Base-by-base conservation (phyloP, 2,329 filamentous ascomycete genomes). In the Microdochium nivale region DNA sequence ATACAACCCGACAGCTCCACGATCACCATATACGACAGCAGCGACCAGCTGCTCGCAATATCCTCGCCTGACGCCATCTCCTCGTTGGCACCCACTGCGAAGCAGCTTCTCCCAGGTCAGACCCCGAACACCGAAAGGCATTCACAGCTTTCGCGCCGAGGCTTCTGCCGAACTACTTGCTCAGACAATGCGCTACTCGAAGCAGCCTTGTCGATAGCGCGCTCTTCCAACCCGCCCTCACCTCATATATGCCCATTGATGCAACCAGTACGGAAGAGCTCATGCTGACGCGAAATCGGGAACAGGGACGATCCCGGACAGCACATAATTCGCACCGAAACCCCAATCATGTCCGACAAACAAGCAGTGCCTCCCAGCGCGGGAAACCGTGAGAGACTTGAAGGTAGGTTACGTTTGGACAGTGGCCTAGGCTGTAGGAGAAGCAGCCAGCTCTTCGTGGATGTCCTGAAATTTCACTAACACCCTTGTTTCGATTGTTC, bases 361-460 rank as follows among this genome's bases (percentile, higher is more conserved):
- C 63, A 10, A 61, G 63, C 49, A 58, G 62, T 25, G 60, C 61
- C 16, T 54, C 60, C 50, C 49, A 50, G 27, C 52, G 44, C 54
- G 47, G 44, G 25, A 10, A 33, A 33, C 21, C 62, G 62, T 51
- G 64, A 67, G 49, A 66, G 62, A 52, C 64, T 67, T 27, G 63
- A 67, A 55, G 64, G 64, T 67, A 53, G 51, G 64, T 64, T 19
- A 7, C 14, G 21, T 8, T 7, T 27, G 3, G 21, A 8, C 13
- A 13, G 5, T 37, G 13, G 33, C 14, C 13, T 19, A 37, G 33
- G 7, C 33, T 14, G 16, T 7, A 5, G 33, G 14, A 5, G 11
- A 37, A 14, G 4, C 33, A 37, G n/a, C n/a, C n/a, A n/a, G n/a
- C n/a, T n/a, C n/a, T n/a, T n/a, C n/a, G n/a, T n/a, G n/a, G n/a